Percentiles rank a stretch among this genome's conserved stretches.
phyloP scores from a whole-genome alignment of 106 monocot species.

The Platanthera zijinensis region DNA sequence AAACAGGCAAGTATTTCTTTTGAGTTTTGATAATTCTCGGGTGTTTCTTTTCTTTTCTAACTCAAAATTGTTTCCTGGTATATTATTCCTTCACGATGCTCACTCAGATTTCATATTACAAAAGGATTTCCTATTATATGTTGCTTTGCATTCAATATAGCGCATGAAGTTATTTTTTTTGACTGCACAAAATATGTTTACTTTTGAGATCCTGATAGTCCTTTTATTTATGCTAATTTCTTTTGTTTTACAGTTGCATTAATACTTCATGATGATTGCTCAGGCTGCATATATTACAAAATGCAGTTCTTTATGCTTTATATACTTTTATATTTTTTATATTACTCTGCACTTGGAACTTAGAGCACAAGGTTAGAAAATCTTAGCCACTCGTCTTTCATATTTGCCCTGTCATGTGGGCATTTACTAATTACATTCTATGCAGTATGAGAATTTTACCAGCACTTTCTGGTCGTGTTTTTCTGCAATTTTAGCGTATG shows the following conservation, averaged over 20 bases:
- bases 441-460: no score
- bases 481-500: neutral
- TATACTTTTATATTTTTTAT: neutral
- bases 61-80: neutral
- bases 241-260: no score
- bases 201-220: no score
- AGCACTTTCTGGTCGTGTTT: no score
- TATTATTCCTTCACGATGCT: no score
- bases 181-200: no score
- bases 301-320: neutral
- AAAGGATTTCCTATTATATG: no score
- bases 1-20: conserved; percentile 55
- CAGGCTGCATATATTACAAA: neutral
- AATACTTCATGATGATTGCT: neutral
- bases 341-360: neutral
- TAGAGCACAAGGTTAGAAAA: neutral
- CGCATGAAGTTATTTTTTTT: neutral
- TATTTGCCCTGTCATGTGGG: neutral
- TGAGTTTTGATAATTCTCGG: neutral
- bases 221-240: no score
- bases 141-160: neutral
- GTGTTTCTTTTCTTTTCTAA: neutral
- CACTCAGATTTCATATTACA: no score
- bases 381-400: neutral
- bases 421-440: no score